phyloP scores from a whole-genome alignment of 805 yeast genomes.

The Zygosaccharomyces kombuchaensis region DNA sequence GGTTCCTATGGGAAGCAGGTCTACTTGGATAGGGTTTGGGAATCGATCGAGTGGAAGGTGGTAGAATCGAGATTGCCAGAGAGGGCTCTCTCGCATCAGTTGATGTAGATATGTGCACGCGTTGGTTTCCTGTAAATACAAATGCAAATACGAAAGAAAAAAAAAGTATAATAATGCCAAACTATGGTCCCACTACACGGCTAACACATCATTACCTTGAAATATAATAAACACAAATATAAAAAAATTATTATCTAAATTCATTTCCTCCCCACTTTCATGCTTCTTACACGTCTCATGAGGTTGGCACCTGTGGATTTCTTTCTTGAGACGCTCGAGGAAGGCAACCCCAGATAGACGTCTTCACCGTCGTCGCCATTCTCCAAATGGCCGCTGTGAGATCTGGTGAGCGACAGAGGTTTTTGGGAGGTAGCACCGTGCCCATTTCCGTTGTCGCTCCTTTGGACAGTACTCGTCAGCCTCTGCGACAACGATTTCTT shows the following conservation, averaged over 20 bases:
- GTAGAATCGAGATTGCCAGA: conserved; percentile 46
- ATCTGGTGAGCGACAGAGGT: conserved; percentile 17
- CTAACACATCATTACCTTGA: background rate
- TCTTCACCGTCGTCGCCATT: conserved; percentile 30
- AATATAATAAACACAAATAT: background rate
- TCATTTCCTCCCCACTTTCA: conserved; percentile 61
- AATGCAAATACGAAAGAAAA: background rate
- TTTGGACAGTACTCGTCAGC: conserved; percentile 28
- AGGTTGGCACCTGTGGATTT: conserved; percentile 49
- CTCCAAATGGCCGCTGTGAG: conserved; percentile 22
- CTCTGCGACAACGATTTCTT: conserved; percentile 80
- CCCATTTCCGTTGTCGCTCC: conserved; percentile 3
- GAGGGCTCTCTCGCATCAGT: conserved; percentile 10
- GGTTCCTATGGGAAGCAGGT: conserved; percentile 70
- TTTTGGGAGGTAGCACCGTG: conserved; percentile 8
- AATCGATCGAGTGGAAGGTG: conserved; percentile 67
- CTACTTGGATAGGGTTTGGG: conserved; percentile 64
- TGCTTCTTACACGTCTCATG: conserved; percentile 80
- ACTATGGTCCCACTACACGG: background rate
- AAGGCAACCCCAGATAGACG: conserved; percentile 29
- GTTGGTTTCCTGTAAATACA: conserved; percentile 1
- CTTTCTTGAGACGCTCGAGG: conserved; percentile 27
- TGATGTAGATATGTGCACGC: background rate
- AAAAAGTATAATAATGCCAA: no score
- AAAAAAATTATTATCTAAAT: background rate